Conservation (phyloP, 495 filamentous ascomycete genomes). For the Penicillium tannophilum region DNA sequence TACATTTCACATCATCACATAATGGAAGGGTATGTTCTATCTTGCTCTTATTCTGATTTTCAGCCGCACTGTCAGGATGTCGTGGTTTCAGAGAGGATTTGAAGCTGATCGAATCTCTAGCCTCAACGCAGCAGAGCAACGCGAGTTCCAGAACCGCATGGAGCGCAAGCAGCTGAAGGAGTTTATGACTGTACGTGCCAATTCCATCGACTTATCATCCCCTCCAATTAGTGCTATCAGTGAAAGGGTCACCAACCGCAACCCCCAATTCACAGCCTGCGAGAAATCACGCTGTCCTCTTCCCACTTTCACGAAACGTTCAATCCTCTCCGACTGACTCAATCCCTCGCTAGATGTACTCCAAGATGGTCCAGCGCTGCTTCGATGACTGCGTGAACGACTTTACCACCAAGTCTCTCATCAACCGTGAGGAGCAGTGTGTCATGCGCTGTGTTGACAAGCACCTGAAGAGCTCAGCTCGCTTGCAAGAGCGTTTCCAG, state of each 20-base stretch:
- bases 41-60: not conserved
- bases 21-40: slow-evolving; percentile 48
- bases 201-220: not conserved
- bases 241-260: not conserved
- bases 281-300: not conserved
- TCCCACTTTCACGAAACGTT: not conserved
- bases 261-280: not conserved
- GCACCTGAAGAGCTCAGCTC: slow-evolving; percentile 82
- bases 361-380: slow-evolving; percentile 90
- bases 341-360: slow-evolving; percentile 74
- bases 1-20: slow-evolving; percentile 26
- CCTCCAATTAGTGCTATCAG: not conserved
- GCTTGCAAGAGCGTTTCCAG: slow-evolving; percentile 87
- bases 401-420: slow-evolving; percentile 95
- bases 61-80: not conserved
- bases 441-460: slow-evolving; percentile 94
- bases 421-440: slow-evolving; percentile 82
- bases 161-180: slow-evolving; percentile 98
- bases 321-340: not conserved
- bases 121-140: slow-evolving; percentile 81
- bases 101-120: slow-evolving; percentile 21
- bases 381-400: slow-evolving; percentile 97
- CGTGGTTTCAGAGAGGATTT: not conserved
- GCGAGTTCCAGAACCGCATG: slow-evolving; percentile 88
- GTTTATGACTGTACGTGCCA: slow-evolving; percentile 81